A percentile compares a stretch with the other conserved stretches of the same genome.
Conservation (phyloP, 441 rosid genomes). For the Brassica balearica region DNA sequence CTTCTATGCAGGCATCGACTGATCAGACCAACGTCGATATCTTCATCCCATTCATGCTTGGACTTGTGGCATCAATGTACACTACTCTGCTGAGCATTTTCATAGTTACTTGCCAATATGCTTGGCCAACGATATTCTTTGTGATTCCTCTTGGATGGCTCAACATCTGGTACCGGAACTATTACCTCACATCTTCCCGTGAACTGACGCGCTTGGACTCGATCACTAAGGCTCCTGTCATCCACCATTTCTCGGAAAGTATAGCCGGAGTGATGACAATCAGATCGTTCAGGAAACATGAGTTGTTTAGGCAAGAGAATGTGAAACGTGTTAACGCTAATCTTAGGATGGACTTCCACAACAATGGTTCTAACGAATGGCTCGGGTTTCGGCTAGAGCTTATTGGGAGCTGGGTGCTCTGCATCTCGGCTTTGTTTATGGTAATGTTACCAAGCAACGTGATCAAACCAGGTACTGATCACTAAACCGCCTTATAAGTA, state of each 20-base stretch:
- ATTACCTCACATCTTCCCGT: slow-evolving; percentile 83
- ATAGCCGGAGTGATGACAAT: slow-evolving; percentile 91
- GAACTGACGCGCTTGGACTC: slow-evolving; percentile 92
- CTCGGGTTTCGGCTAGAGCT: slow-evolving; percentile 92
- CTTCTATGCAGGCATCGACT: slow-evolving; percentile 75
- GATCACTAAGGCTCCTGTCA: slow-evolving; percentile 91
- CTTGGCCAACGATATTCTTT: slow-evolving; percentile 92
- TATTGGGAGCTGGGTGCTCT: slow-evolving; percentile 80
- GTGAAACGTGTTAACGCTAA: slow-evolving; percentile 67
- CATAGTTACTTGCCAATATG: slow-evolving; percentile 86
- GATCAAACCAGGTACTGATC: slow-evolving; percentile 77
- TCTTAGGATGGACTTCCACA: slow-evolving; percentile 88
- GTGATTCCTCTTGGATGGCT: slow-evolving; percentile 87
- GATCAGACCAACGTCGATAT: slow-evolving; percentile 90
- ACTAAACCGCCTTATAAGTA: neutral
- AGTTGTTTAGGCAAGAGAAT: slow-evolving; percentile 68
- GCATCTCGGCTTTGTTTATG: slow-evolving; percentile 84
- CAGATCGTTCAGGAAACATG: slow-evolving; percentile 69
- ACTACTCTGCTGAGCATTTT: slow-evolving; percentile 77
- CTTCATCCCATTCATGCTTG: slow-evolving; percentile 73
- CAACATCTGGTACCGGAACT: slow-evolving; percentile 90
- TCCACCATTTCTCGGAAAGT: slow-evolving; percentile 96
- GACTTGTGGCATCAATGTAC: slow-evolving; percentile 70
- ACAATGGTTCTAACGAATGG: slow-evolving; percentile 93
- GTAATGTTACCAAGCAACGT: slow-evolving; percentile 81